Percentiles rank a stretch among this genome's conserved stretches.
These are phyloP conservation scores for Flaveria sonorensis DNA, from an alignment of 129 eudicot genomes.

Conservation along the genomic window DNA sequence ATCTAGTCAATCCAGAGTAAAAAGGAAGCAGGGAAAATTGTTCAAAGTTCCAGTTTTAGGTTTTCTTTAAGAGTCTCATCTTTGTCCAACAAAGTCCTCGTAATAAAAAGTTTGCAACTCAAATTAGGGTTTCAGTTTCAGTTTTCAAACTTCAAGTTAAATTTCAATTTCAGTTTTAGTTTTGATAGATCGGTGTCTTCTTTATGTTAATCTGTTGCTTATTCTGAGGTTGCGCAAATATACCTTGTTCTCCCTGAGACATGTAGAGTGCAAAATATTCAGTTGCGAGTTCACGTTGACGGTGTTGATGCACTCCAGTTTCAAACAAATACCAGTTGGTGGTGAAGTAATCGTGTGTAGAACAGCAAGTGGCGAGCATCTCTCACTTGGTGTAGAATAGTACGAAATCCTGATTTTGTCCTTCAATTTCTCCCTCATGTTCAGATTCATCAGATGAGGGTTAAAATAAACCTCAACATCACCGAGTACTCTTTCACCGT, in stretches of 20 bases:
- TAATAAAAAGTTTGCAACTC: constrained; percentile 26
- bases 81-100: constrained; percentile 46
- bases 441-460: constrained; percentile 43
- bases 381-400: constrained; percentile 74
- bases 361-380: constrained; percentile 97
- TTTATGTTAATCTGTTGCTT: constrained; percentile 23
- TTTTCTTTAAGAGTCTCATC: constrained; percentile 28
- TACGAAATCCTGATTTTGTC: constrained; percentile 69
- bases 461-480: constrained; percentile 63
- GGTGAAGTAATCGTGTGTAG: constrained; percentile 64
- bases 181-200: constrained; percentile 19
- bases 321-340: constrained; percentile 67
- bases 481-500: constrained; percentile 79
- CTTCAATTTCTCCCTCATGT: constrained; percentile 38
- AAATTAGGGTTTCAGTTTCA: constrained; percentile 29
- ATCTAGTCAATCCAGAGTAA: constrained; percentile 30
- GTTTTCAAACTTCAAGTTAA: no score
- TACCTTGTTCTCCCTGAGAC: constrained; percentile 99
- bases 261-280: constrained; percentile 67
- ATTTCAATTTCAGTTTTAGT: constrained; percentile 17
- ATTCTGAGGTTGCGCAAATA: constrained; percentile 39
- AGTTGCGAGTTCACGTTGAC: constrained; percentile 61
- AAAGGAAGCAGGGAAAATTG: not conserved
- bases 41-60: constrained; percentile 29
- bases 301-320: constrained; percentile 59